A percentile compares a stretch with the other conserved stretches of the same genome.
phyloP scores from a whole-genome alignment of 1,284 basidiomycete species.

The Amylostereum chailletii region DNA sequence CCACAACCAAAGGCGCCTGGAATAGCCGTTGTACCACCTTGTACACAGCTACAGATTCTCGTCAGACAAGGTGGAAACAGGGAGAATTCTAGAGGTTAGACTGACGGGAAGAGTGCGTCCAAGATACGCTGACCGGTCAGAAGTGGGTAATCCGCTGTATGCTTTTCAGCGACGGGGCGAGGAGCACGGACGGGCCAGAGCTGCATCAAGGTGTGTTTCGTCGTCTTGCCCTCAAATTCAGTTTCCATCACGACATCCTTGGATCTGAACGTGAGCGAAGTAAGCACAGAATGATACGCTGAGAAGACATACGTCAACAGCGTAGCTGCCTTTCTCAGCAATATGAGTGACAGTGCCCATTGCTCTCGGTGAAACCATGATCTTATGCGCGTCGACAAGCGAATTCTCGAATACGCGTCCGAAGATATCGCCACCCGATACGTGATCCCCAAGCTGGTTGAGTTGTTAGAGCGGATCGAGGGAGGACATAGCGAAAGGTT shows the following conservation, averaged over 20 bases:
- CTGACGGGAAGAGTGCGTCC: constrained; percentile 92
- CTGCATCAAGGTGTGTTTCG: constrained; percentile 95
- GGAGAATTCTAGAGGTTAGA: constrained; percentile 10
- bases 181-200: constrained; percentile 99
- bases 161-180: constrained; percentile 90
- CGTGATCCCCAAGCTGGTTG: constrained; percentile 84
- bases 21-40: constrained; percentile 98
- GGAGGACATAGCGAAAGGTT: constrained; percentile 1
- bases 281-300: background rate
- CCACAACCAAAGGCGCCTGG: constrained; percentile 99
- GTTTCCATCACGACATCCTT: constrained; percentile 95
- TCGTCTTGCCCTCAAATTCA: constrained; percentile 94
- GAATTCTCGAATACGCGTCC: constrained; percentile 97
- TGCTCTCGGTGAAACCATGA: constrained; percentile 91
- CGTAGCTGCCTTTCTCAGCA: constrained; percentile 92
- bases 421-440: constrained; percentile 95
- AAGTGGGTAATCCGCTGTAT: constrained; percentile 88
- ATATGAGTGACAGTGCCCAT: constrained; percentile 93
- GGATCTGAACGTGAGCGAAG: constrained; percentile 4
- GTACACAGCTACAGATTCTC: constrained; percentile 69
- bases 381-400: constrained; percentile 92
- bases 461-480: constrained; percentile 2
- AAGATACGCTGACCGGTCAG: constrained; percentile 96
- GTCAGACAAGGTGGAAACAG: background rate
- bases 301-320: constrained; percentile 65